Base-by-base conservation (phyloP, 805 yeast species). In the Saccharomyces eubayanus region DNA sequence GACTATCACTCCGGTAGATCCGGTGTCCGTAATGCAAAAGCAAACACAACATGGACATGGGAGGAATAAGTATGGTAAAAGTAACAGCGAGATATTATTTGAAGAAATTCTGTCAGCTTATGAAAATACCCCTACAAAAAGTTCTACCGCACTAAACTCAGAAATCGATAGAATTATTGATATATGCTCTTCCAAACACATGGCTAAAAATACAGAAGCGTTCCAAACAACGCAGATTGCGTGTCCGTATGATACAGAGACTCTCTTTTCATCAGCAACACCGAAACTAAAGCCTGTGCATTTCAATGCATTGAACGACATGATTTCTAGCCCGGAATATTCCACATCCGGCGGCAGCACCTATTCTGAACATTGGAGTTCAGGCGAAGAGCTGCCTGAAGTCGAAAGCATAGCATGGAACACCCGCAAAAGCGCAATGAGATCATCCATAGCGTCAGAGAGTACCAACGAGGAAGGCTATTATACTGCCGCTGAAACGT, bases 21-120 rank as follows among this genome's bases (percentile, higher is more conserved):
- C 46, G 5, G n/a, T 48, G 6, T 9, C 43, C 2, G 5, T 16
- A 30, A 6, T 28, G 16, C 46, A 21, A 30, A 9, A 6, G 2
- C n/a, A 41, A 9, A 6, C 45, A 8, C 27, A 31, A 16, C 24
- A 28, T 30, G 11, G 1, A 12, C 46, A 30, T 43, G 21, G 10
- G 20, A n/a, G 20, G 27, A 12, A 30, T 8, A 41, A 36, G 11
- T 31, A 41, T 6, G 52, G 53, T 1, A 58, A 57, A 48, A 55
- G 57, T 30, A 45, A 54, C 11, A 64, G 64, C 47, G 70, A 65
- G 27, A 28, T 55, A 11, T 49, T 66, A 10, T 59, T 63, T 48
- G 66, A 67, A 49, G 69, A 67, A 49, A 66, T 67, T 10, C 36
- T 67, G 20, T 57, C 60, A 2, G 65, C 64, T 11, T 67, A 66